Evolutionary conservation across 2,329 filamentous ascomycete species (phyloP).

Genomic region (Periconia sp.): DNA sequence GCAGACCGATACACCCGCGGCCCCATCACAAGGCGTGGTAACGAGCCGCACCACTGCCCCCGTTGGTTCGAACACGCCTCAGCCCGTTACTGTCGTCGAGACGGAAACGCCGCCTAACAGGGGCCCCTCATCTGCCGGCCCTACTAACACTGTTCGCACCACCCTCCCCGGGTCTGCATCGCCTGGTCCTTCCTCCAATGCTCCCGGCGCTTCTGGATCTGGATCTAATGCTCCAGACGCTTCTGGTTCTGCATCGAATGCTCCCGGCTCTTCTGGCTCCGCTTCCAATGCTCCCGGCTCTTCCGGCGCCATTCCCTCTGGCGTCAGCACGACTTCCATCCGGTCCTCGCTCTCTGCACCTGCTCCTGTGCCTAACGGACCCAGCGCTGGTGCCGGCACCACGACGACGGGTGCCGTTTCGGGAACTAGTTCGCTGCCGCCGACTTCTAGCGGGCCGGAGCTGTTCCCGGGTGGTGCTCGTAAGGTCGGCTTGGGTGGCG

Average conservation of each 20-base stretch:
- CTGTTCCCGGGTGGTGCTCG: conserved; percentile 14
- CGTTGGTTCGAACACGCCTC: background rate
- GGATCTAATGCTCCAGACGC: too few relatives aligned
- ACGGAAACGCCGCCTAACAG: background rate
- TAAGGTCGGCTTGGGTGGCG: conserved; percentile 7
- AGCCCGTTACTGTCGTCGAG: conserved; percentile 1
- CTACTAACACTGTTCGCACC: conserved; percentile 1
- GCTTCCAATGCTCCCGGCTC: too few relatives aligned
- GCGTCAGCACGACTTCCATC: conserved; percentile 13
- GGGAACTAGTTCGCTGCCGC: conserved; percentile 1
- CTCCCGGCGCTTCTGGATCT: conserved; percentile 4
- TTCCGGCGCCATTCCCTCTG: conserved; percentile 23
- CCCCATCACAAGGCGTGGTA: background rate
- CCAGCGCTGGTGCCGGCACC: background rate
- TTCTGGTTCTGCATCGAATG: conserved; percentile 1
- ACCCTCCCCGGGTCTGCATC: conserved; percentile 6
- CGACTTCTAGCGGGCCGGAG: conserved; percentile 4
- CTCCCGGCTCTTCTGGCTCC: conserved; percentile 4
- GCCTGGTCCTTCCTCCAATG: background rate
- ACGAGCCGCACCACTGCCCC: background rate
- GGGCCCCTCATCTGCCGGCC: background rate
- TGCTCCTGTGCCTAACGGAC: background rate
- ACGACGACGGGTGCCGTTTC: background rate
- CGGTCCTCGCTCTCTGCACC: conserved; percentile 2
- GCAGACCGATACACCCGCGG: conserved; percentile 1